Conservation (phyloP, 768 basidiomycete genomes). For the Hirschioporus abietinus region DNA sequence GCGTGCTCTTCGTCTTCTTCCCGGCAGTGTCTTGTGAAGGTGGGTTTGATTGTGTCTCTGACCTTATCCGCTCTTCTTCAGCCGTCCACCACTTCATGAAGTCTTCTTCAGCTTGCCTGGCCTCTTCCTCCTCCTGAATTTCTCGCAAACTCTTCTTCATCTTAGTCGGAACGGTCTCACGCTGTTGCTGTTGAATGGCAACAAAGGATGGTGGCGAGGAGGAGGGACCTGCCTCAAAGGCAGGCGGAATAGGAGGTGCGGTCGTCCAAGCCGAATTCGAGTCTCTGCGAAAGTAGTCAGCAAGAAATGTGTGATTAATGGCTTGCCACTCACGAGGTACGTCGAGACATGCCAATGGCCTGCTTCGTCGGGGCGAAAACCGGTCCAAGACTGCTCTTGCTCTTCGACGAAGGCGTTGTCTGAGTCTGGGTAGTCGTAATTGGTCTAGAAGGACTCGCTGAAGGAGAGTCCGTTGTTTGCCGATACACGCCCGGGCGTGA, state of each 20-base stretch:
- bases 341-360: conserved; percentile 31
- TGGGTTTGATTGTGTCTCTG: conserved; percentile 31
- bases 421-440: conserved; percentile 13
- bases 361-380: conserved; percentile 58
- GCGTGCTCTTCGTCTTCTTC: not conserved
- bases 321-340: conserved; percentile 42
- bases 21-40: not conserved
- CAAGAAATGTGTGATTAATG: conserved; percentile 3
- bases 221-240: conserved; percentile 33
- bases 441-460: conserved; percentile 15
- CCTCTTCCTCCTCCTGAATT: conserved; percentile 82
- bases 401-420: conserved; percentile 18
- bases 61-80: conserved; percentile 68
- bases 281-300: conserved; percentile 2
- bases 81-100: conserved; percentile 88
- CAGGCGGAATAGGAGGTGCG: conserved; percentile 62
- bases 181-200: conserved; percentile 81
- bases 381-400: conserved; percentile 49
- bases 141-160: conserved; percentile 65
- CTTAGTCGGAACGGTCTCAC: conserved; percentile 44
- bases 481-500: not conserved
- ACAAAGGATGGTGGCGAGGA: conserved; percentile 54
- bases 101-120: conserved; percentile 61
- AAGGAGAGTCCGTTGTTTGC: not conserved
- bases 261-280: conserved; percentile 33